Conservation (phyloP, 305 asterid genomes). For the Ajuga reptans region DNA sequence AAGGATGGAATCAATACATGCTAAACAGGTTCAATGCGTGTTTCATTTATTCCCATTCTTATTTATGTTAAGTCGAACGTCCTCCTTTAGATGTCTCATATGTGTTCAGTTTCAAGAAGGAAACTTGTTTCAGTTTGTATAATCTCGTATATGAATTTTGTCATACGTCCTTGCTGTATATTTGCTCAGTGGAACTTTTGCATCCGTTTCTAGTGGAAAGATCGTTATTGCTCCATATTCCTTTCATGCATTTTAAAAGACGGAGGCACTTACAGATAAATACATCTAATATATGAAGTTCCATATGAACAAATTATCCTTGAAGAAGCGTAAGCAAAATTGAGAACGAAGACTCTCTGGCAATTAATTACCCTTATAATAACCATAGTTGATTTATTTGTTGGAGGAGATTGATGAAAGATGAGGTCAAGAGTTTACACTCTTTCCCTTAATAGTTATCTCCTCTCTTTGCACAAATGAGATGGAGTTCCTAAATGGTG, state of each 20-base stretch:
- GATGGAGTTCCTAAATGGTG: too few relatives aligned
- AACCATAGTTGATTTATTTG: background rate
- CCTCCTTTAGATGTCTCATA: slow-evolving; percentile 3
- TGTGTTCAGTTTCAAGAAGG: slow-evolving; percentile 5
- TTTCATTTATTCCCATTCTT: background rate
- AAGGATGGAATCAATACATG: slow-evolving; percentile 86
- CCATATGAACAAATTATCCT: background rate
- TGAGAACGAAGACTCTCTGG: background rate
- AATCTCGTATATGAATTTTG: background rate
- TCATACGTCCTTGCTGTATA: slow-evolving; percentile 2
- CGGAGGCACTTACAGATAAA: background rate
- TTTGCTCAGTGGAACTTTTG: background rate
- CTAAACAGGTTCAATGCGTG: slow-evolving; percentile 28
- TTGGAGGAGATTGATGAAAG: background rate
- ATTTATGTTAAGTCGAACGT: background rate
- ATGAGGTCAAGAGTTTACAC: background rate
- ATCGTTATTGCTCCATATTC: background rate
- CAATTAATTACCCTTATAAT: background rate
- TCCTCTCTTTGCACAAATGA: background rate
- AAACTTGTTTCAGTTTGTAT: slow-evolving; percentile 12
- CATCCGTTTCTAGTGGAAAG: background rate
- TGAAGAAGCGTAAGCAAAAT: too few relatives aligned
- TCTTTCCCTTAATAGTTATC: background rate
- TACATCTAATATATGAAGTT: background rate
- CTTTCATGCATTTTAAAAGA: background rate